Conservation (phyloP, 208 protist genomes). For the Leishmania turanica region DNA sequence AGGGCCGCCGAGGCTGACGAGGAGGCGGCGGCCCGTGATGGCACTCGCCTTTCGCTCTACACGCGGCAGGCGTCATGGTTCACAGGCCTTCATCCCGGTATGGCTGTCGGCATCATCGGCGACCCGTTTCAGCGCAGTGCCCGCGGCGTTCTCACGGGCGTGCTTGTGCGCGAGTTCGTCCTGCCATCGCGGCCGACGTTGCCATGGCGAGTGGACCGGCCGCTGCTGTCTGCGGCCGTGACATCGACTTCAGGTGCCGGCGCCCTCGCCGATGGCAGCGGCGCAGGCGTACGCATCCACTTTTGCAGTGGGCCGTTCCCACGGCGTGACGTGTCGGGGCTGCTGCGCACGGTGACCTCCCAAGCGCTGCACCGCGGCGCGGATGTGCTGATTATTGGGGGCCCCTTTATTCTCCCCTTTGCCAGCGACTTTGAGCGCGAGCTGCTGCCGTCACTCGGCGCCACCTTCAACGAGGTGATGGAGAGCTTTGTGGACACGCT, state of each 20-base stretch:
- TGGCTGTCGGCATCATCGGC: slow-evolving; percentile 80
- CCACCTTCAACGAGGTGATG: slow-evolving; percentile 74
- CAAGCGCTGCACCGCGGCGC: slow-evolving; percentile 76
- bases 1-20: slow-evolving; percentile 36
- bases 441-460: slow-evolving; percentile 37
- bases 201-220: slow-evolving; percentile 63
- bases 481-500: slow-evolving; percentile 62
- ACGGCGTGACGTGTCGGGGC: slow-evolving; percentile 45
- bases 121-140: slow-evolving; percentile 78
- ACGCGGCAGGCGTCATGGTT: slow-evolving; percentile 55
- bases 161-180: slow-evolving; percentile 76
- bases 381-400: slow-evolving; percentile 82
- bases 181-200: slow-evolving; percentile 59
- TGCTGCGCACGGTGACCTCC: slow-evolving; percentile 56
- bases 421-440: slow-evolving; percentile 64
- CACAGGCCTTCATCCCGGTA: slow-evolving; percentile 84
- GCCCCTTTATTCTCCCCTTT: slow-evolving; percentile 71
- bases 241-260: background rate
- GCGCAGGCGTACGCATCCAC: slow-evolving; percentile 58
- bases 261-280: background rate
- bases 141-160: slow-evolving; percentile 68
- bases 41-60: slow-evolving; percentile 70
- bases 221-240: slow-evolving; percentile 15
- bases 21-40: slow-evolving; percentile 19
- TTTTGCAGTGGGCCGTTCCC: slow-evolving; percentile 90